A percentile compares a stretch with the other conserved stretches of the same genome.
Evolutionary conservation across 352 stramenopile genomes (phyloP).

Genomic region (Phytophthora cajani): DNA sequence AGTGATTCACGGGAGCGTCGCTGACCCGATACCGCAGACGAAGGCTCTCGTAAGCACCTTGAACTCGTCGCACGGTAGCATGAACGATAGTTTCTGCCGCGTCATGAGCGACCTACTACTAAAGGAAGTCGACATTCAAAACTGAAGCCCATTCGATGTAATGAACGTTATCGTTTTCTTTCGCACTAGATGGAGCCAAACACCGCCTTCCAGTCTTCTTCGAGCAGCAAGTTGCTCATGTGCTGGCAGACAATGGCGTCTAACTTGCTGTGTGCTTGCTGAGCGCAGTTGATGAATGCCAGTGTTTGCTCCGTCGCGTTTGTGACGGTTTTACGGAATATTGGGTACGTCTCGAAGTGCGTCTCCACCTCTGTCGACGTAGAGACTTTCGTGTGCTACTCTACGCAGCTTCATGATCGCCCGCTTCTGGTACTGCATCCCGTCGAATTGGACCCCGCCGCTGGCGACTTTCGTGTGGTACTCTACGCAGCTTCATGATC

Average conservation of each 20-base stretch:
- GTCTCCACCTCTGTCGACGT: too few relatives aligned
- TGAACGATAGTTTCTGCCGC: too few relatives aligned
- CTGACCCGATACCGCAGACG: too few relatives aligned
- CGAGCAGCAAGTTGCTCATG: conserved; percentile 38
- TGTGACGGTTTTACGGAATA: conserved; percentile 44
- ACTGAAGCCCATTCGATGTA: neutral
- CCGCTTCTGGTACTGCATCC: conserved; percentile 42
- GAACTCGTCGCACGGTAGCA: too few relatives aligned
- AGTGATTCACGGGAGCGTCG: too few relatives aligned
- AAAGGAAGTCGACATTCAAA: too few relatives aligned
- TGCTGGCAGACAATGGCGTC: conserved; percentile 24
- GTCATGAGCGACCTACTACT: too few relatives aligned
- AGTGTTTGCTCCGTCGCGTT: conserved; percentile 32
- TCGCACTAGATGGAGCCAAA: neutral
- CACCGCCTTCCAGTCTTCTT: conserved; percentile 42
- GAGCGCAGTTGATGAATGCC: conserved; percentile 29
- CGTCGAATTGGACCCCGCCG: conserved; percentile 27
- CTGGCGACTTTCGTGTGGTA: conserved; percentile 5
- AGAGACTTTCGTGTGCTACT: neutral
- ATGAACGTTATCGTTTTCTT: neutral
- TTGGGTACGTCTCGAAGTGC: conserved; percentile 17
- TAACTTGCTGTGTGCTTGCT: conserved; percentile 26
- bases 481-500: conserved; percentile 21
- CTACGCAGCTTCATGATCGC: conserved; percentile 23
- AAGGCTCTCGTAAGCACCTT: too few relatives aligned